phyloP scores from a whole-genome alignment of 2,329 filamentous ascomycete species.

The Colletotrichum navitas region DNA sequence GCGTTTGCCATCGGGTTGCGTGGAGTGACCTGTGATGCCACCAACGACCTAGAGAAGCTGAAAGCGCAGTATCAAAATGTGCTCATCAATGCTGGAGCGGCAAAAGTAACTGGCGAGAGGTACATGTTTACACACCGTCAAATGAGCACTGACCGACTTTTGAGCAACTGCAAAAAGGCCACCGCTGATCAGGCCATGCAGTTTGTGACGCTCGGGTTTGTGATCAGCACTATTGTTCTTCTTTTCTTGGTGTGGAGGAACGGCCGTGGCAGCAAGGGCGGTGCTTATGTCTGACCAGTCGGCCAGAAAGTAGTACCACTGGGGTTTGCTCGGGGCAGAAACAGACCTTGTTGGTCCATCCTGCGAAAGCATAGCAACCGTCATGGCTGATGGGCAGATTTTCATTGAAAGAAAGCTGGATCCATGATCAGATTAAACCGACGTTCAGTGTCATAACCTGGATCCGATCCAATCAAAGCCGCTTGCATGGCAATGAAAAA shows the following conservation, averaged over 20 bases:
- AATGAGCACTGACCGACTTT: too few species aligned
- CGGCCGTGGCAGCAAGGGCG: slow-evolving; percentile 11
- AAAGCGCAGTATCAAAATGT: not conserved
- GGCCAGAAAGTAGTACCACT: not conserved
- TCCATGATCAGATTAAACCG: not conserved
- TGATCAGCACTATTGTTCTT: slow-evolving; percentile 24
- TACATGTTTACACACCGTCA: too few species aligned
- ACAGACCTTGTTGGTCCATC: too few species aligned
- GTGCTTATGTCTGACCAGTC: not conserved
- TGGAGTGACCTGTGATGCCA: slow-evolving; percentile 24
- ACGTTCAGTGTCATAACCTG: not conserved
- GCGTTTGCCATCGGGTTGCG: slow-evolving; percentile 28
- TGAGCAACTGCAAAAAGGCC: slow-evolving; percentile 30
- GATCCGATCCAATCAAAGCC: not conserved
- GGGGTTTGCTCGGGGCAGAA: not conserved
- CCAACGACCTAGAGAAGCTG: accelerated
- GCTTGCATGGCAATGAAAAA: not conserved
- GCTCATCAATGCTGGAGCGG: too few species aligned
- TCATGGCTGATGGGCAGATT: not conserved
- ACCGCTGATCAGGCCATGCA: slow-evolving; percentile 36
- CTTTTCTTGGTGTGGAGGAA: slow-evolving; percentile 34
- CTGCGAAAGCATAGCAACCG: not conserved
- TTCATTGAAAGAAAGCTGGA: not conserved
- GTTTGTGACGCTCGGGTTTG: slow-evolving; percentile 32
- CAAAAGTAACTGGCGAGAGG: too few species aligned